Percentiles rank a stretch among this genome's conserved stretches.
Evolutionary conservation across 345 rosid genomes (phyloP).

Genomic region (Gossypium bickii): DNA sequence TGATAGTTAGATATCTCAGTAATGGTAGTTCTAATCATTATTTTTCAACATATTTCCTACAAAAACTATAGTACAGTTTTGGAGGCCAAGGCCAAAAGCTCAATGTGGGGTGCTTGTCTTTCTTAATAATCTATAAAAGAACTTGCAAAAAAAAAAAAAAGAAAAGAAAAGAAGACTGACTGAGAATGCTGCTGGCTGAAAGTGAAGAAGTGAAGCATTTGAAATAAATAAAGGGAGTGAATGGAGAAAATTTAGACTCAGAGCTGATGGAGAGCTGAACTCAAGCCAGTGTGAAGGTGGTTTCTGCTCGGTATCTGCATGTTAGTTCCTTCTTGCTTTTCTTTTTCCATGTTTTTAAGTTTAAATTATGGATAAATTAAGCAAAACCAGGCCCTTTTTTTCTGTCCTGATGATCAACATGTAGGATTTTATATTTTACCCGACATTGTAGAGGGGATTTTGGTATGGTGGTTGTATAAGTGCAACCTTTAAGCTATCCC

Average conservation of each 20-base stretch:
- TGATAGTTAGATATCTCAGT: constrained; percentile 13
- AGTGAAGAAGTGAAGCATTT: constrained; percentile 4
- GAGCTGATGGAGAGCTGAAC: constrained; percentile 19
- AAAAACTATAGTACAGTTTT: constrained; percentile 4
- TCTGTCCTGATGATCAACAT: constrained; percentile 31
- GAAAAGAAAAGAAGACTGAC: background rate
- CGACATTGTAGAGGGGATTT: constrained; percentile 25
- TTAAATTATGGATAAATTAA: constrained; percentile 14
- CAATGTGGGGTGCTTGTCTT: constrained; percentile 10
- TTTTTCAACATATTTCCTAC: background rate
- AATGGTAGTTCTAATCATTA: constrained; percentile 7
- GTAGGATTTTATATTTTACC: constrained; percentile 23
- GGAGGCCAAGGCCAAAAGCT: constrained; percentile 1
- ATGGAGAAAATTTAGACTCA: constrained; percentile 10
- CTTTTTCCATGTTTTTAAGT: constrained; percentile 1
- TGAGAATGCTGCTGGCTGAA: constrained; percentile 6
- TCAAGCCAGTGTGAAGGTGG: constrained; percentile 15
- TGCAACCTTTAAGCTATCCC: constrained; percentile 15
- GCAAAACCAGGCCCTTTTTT: constrained; percentile 29
- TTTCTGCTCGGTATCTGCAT: constrained; percentile 8
- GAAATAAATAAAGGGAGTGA: constrained; percentile 14
- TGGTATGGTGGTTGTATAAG: background rate
- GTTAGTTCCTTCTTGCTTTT: constrained; percentile 13
- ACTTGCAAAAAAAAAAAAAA: too few relatives aligned
- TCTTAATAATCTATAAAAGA: constrained; percentile 16